phyloP scores from a whole-genome alignment of 768 basidiomycete genomes.

The Leucosporidium scottii region DNA sequence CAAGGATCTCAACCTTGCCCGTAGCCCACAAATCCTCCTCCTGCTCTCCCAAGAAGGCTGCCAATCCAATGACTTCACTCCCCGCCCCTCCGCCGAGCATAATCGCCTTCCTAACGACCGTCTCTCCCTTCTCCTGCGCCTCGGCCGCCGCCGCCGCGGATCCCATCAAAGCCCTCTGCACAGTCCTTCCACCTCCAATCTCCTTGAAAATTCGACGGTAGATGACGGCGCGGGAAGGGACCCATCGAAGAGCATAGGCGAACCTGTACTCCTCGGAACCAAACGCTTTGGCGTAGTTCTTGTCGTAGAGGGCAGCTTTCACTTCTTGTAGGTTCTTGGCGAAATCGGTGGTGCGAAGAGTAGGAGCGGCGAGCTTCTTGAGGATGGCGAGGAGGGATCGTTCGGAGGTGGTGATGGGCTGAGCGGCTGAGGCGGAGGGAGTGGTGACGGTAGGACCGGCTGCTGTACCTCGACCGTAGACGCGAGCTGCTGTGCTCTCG shows the following conservation, averaged over 20 bases:
- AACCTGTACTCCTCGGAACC: slow-evolving; percentile 15
- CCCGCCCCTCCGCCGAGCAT: slow-evolving; percentile 34
- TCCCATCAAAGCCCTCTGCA: neutral
- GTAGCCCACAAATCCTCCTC: too few species aligned
- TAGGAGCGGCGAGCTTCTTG: slow-evolving; percentile 4
- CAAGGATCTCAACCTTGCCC: neutral
- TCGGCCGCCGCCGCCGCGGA: too few species aligned
- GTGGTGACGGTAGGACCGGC: too few species aligned
- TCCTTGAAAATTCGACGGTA: slow-evolving; percentile 29
- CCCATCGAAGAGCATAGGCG: slow-evolving; percentile 32
- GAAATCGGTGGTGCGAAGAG: slow-evolving; percentile 12
- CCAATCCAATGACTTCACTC: slow-evolving; percentile 33
- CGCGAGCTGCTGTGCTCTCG: too few species aligned
- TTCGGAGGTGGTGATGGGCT: neutral
- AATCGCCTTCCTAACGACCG: slow-evolving; percentile 1
- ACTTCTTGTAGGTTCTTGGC: slow-evolving; percentile 26
- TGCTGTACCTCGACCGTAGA: too few species aligned
- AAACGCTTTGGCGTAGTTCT: slow-evolving; percentile 34
- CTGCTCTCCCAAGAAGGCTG: neutral
- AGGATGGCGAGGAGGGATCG: slow-evolving; percentile 15
- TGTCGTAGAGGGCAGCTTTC: slow-evolving; percentile 33
- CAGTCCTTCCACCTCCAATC: neutral
- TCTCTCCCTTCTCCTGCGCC: neutral
- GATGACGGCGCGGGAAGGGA: slow-evolving; percentile 28
- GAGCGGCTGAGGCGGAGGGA: neutral